Percentiles rank a stretch among this genome's conserved stretches.
Evolutionary conservation across 2,329 filamentous ascomycete genomes (phyloP).

Genomic region (Dendryphion nanum): DNA sequence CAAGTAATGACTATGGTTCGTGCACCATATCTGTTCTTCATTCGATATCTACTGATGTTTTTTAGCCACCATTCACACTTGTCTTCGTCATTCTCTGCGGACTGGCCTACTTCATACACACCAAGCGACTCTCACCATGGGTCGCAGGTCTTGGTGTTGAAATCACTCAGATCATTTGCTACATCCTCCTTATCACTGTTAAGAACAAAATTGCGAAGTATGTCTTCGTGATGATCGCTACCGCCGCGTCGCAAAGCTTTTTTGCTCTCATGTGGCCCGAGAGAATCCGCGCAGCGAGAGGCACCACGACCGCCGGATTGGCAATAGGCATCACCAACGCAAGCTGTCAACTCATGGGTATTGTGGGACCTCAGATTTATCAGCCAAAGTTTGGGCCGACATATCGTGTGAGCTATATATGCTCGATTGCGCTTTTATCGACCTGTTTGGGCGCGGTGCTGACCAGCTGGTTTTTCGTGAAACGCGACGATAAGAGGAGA

Average conservation of each 20-base stretch:
- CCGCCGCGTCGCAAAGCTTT: slow-evolving; percentile 40
- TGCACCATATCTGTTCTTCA: too few relatives aligned
- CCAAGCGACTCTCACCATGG: slow-evolving; percentile 18
- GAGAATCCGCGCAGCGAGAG: slow-evolving; percentile 39
- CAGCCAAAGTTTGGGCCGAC: slow-evolving; percentile 41
- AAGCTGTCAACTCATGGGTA: slow-evolving; percentile 37
- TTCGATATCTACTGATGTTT: not conserved
- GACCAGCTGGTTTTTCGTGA: slow-evolving; percentile 19
- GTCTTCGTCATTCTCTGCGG: slow-evolving; percentile 19
- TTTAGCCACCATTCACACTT: slow-evolving; percentile 19
- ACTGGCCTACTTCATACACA: slow-evolving; percentile 20
- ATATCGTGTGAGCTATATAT: slow-evolving; percentile 39
- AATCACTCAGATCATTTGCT: slow-evolving; percentile 37
- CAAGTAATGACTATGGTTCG: slow-evolving; percentile 23
- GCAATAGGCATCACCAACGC: slow-evolving; percentile 40
- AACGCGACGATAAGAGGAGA: slow-evolving; percentile 10
- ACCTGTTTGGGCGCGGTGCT: slow-evolving; percentile 13
- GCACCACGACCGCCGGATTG: slow-evolving; percentile 40
- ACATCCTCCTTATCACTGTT: slow-evolving; percentile 41
- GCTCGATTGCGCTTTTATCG: slow-evolving; percentile 34
- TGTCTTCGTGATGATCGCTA: slow-evolving; percentile 42
- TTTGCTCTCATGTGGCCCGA: slow-evolving; percentile 44
- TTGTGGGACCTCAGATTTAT: slow-evolving; percentile 44
- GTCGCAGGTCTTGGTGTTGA: slow-evolving; percentile 26
- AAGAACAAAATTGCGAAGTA: slow-evolving; percentile 37